These are phyloP conservation scores for Trichomonas gallinae DNA, from an alignment of 208 protist species.

Conservation along the genomic window DNA sequence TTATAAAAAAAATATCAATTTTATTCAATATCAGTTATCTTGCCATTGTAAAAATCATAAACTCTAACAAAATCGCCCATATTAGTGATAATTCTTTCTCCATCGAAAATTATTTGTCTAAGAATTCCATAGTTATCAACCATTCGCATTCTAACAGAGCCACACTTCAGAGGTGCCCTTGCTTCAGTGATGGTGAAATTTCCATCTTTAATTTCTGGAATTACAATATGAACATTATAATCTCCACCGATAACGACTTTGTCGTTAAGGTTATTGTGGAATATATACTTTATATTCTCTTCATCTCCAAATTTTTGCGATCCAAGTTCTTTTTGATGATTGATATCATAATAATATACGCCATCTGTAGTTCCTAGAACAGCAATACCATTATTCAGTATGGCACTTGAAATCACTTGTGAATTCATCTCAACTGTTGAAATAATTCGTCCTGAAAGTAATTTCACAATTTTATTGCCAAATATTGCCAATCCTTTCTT, in stretches of 20 bases:
- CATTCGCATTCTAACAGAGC: neutral
- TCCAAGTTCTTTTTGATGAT: neutral
- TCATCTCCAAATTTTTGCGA: neutral
- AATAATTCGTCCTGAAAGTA: neutral
- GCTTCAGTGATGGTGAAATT: no score
- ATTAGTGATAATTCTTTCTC: slow-evolving; percentile 3
- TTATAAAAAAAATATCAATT: no score
- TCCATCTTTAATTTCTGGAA: neutral
- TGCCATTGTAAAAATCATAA: slow-evolving; percentile 12
- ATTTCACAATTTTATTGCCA: neutral
- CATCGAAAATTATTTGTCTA: neutral
- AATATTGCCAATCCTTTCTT: neutral
- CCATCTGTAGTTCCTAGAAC: neutral
- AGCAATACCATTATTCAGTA: neutral
- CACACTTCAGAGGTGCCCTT: neutral
- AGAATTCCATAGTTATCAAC: neutral
- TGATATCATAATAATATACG: neutral
- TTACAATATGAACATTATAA: neutral
- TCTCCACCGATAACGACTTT: neutral
- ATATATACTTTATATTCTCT: neutral
- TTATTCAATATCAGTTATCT: neutral
- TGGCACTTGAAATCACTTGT: neutral
- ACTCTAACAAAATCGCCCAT: neutral
- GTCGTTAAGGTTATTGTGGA: neutral
- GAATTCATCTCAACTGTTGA: neutral